Evolutionary conservation across 1,139 yeast genomes (phyloP).

Genomic region (Debaryomycetaceae sp.): DNA sequence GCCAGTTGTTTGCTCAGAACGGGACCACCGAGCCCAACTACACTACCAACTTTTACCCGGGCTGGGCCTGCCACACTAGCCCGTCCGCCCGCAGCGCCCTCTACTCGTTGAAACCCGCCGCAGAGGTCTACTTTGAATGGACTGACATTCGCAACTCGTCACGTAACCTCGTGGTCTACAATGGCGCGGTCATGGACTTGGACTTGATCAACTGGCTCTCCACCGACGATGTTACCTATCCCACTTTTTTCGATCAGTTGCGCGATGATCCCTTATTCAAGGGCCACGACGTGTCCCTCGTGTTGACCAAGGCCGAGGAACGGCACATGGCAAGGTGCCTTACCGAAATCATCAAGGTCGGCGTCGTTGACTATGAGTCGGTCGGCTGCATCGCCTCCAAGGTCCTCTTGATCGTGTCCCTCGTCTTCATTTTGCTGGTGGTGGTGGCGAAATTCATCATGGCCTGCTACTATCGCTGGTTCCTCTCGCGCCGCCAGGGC

Average conservation of each 20-base stretch:
- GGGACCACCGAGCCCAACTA: conserved; percentile 60
- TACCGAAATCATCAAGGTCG: conserved; percentile 81
- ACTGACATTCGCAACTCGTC: conserved; percentile 63
- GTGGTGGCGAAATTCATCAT: conserved; percentile 66
- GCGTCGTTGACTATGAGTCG: conserved; percentile 78
- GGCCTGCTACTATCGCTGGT: conserved; percentile 88
- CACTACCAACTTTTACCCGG: conserved; percentile 53
- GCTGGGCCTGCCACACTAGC: conserved; percentile 90
- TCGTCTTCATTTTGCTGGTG: conserved; percentile 74
- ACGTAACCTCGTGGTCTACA: conserved; percentile 73
- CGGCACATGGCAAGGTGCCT: conserved; percentile 72
- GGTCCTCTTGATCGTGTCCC: conserved; percentile 68
- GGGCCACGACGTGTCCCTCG: conserved; percentile 76
- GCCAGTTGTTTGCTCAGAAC: conserved; percentile 58
- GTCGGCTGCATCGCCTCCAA: conserved; percentile 94
- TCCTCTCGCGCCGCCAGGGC: conserved; percentile 69
- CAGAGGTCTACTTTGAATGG: conserved; percentile 87
- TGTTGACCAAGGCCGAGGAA: conserved; percentile 59
- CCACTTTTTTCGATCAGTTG: conserved; percentile 56
- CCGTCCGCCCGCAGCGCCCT: conserved; percentile 54
- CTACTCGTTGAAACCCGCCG: conserved; percentile 49
- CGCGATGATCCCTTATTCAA: conserved; percentile 41
- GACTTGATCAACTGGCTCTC: conserved; percentile 67
- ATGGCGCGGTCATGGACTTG: conserved; percentile 81
- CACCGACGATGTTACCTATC: conserved; percentile 58